Evolutionary conservation across 1,284 basidiomycete genomes (phyloP).

Genomic region (Trametes versicolor): DNA sequence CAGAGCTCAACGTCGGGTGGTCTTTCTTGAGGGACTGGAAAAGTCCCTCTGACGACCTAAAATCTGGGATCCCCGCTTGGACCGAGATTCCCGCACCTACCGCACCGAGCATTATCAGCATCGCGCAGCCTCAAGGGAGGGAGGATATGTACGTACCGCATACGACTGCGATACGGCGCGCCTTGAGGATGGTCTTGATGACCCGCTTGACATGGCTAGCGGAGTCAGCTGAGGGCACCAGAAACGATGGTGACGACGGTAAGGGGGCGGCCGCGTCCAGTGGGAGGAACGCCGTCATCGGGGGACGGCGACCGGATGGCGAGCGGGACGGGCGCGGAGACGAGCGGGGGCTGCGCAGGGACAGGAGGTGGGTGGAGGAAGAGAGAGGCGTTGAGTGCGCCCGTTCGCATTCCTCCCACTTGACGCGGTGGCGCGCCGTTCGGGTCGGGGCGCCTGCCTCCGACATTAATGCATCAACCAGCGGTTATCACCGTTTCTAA

Average conservation of each 20-base stretch:
- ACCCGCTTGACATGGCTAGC: slow-evolving; percentile 58
- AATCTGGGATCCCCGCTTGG: slow-evolving; percentile 92
- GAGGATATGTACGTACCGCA: slow-evolving; percentile 68
- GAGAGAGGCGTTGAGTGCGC: slow-evolving; percentile 20
- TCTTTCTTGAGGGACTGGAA: slow-evolving; percentile 85
- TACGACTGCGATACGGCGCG: slow-evolving; percentile 86
- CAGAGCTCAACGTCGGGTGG: slow-evolving; percentile 78
- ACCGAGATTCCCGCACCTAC: slow-evolving; percentile 95
- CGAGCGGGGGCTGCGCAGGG: slow-evolving; percentile 17
- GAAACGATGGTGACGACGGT: slow-evolving; percentile 48
- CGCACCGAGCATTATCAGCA: slow-evolving; percentile 15
- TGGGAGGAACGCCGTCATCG: slow-evolving; percentile 49
- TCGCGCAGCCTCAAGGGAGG: slow-evolving; percentile 24
- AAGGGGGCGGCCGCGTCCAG: slow-evolving; percentile 44
- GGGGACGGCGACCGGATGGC: slow-evolving; percentile 11
- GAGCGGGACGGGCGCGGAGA: slow-evolving; percentile 26
- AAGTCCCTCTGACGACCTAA: slow-evolving; percentile 85
- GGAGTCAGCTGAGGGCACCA: slow-evolving; percentile 49
- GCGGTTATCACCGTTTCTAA: slow-evolving; percentile 17
- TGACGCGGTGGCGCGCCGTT: slow-evolving; percentile 35
- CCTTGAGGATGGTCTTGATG: slow-evolving; percentile 76
- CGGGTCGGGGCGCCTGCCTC: slow-evolving; percentile 29
- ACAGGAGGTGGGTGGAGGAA: slow-evolving; percentile 26
- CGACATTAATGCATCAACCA: slow-evolving; percentile 3
- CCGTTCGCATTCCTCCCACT: slow-evolving; percentile 30